Percentiles rank a stretch among this genome's conserved stretches.
Evolutionary conservation across 176 grass and related monocot species (phyloP).

Genomic region (Phyllostachys edulis): DNA sequence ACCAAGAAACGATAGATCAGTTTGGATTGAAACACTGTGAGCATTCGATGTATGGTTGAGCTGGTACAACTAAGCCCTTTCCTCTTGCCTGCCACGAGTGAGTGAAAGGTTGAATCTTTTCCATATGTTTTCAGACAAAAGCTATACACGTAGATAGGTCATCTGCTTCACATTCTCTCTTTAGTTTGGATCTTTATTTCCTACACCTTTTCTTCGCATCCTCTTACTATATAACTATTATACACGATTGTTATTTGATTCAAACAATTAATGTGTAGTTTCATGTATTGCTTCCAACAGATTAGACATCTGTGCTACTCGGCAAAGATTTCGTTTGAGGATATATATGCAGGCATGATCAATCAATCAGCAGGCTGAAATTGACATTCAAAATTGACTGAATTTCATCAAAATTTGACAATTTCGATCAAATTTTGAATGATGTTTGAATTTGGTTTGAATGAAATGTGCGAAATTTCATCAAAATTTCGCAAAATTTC

Average conservation of each 20-base stretch:
- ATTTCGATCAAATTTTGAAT: too few species aligned
- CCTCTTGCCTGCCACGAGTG: not conserved
- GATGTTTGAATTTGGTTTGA: too few species aligned
- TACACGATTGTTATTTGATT: not conserved
- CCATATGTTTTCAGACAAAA: constrained; percentile 23
- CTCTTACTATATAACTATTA: not conserved
- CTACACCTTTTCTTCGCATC: not conserved
- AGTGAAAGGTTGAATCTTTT: constrained; percentile 20
- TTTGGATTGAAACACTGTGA: not conserved
- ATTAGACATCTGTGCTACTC: not conserved
- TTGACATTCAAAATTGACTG: too few species aligned
- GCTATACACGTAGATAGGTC: constrained; percentile 10
- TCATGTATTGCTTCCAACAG: not conserved
- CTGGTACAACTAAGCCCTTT: not conserved
- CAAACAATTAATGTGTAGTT: not conserved
- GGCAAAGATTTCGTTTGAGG: constrained; percentile 15
- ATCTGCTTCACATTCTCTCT: not conserved
- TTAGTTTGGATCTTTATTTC: not conserved
- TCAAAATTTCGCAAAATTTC: too few species aligned
- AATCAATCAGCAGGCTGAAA: too few species aligned
- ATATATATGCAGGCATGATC: not conserved
- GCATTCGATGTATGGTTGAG: not conserved
- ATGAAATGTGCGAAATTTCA: too few species aligned
- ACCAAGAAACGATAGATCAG: not conserved
- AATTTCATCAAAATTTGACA: too few species aligned